Percentiles rank a stretch among this genome's conserved stretches.
phyloP scores from a whole-genome alignment of 2,329 filamentous ascomycete genomes.

The Aspergillus tanneri region DNA sequence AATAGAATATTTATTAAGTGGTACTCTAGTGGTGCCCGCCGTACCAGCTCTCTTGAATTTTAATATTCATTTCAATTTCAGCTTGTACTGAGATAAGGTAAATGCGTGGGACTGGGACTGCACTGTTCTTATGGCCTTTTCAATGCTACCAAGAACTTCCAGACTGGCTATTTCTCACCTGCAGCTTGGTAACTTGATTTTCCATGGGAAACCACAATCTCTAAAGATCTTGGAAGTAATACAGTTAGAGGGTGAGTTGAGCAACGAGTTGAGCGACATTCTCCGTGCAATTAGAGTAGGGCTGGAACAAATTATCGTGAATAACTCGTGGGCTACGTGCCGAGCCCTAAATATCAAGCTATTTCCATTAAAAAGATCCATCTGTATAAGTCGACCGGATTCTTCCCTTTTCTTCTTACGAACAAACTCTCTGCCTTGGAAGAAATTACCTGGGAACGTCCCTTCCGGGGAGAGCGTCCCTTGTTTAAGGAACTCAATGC shows the following conservation, averaged over 20 bases:
- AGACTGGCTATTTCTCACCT: neutral
- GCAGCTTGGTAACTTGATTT: conserved; percentile 3
- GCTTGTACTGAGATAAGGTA: too few relatives aligned
- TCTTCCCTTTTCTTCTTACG: conserved; percentile 1
- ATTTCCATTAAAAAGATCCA: conserved; percentile 4
- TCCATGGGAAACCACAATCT: neutral
- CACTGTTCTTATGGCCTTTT: conserved; percentile 3
- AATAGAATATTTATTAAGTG: neutral
- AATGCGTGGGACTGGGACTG: conserved; percentile 1
- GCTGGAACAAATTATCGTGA: conserved; percentile 1
- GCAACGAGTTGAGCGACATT: conserved; percentile 2
- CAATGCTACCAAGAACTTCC: conserved; percentile 1
- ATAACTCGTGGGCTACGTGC: neutral
- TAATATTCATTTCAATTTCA: neutral
- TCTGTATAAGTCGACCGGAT: conserved; percentile 1
- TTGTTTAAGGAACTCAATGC: neutral
- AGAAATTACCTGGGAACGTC: conserved; percentile 2
- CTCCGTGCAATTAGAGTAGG: neutral
- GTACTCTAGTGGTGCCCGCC: conserved; percentile 1
- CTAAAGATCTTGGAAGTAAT: conserved; percentile 1
- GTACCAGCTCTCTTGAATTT: conserved; percentile 1
- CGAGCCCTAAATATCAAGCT: conserved; percentile 1
- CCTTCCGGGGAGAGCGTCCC: neutral
- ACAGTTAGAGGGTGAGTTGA: too few relatives aligned
- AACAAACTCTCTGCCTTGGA: conserved; percentile 2